Conservation (phyloP, 805 yeast genomes). For the Ogataea degrootiae region DNA sequence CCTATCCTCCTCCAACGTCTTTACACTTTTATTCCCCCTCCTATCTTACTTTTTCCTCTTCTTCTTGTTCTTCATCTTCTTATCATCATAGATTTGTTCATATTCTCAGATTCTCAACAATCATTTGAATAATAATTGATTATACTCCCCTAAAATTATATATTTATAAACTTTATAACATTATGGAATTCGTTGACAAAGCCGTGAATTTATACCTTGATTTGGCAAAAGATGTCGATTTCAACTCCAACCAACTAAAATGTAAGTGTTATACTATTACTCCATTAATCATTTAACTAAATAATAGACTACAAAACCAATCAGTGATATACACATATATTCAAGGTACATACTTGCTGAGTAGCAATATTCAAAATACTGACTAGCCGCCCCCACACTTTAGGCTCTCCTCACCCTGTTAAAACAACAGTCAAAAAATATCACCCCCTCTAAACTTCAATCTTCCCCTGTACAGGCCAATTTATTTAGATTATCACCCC, state of each 20-base stretch:
- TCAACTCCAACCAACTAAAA: conserved; percentile 17
- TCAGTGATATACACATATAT: too few species aligned
- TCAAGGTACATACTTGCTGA: too few species aligned
- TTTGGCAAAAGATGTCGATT: conserved; percentile 21
- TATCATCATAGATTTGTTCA: not conserved
- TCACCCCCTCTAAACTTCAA: too few species aligned
- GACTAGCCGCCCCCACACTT: too few species aligned
- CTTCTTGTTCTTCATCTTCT: not conserved
- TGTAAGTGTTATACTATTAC: conserved; percentile 5
- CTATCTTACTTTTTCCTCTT: not conserved
- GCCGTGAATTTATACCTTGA: conserved; percentile 17
- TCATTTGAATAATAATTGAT: not conserved
- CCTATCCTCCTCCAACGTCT: too few species aligned
- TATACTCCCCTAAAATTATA: not conserved
- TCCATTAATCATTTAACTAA: not conserved
- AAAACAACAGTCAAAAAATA: too few species aligned
- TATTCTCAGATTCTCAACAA: not conserved
- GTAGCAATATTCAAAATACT: too few species aligned
- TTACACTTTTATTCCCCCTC: not conserved
- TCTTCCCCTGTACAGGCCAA: too few species aligned
- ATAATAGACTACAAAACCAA: not conserved
- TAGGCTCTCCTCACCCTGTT: too few species aligned
- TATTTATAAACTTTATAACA: not conserved
- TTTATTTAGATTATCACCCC: too few species aligned
- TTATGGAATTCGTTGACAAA: conserved; percentile 16